Evolutionary conservation across 2,329 filamentous ascomycete species (phyloP), one percentile per base, ranked within the genome.

Genomic region (Ceratocystis papillata): DNA sequence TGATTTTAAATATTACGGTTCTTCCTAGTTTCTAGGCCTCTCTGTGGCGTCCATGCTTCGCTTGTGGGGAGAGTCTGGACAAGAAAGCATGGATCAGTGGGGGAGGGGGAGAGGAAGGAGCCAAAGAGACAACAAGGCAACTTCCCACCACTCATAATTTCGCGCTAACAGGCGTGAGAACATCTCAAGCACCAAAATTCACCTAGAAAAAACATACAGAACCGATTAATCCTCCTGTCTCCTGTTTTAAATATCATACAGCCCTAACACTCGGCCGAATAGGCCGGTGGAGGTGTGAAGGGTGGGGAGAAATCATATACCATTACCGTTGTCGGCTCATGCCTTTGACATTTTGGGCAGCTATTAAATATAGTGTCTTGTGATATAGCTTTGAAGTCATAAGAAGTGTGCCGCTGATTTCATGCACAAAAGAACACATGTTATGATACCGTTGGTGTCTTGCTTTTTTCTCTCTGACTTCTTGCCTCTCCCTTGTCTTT

Each of bases 71-170:
- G 28, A 37, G 28, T 59, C 55, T 59, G 28, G 55, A n/a, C 28
- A 59, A n/a, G 28, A 59, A 59, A 30, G 55, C 55, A 59, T 30
- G 22, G 55, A 59, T 59, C 53, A 59, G 55, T 28, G 28, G 55
- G 28, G 30, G 28, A 8, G 6, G 55, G 17, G 5, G n/a, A 20
- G 15, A 37, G 17, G 30, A 59, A 57, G 55, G 48, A 25, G 25
- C 15, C 48, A 53, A 15, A 41, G 48, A 53, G 48, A 53, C 48
- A 53, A 53, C 48, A 53, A 28, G 48, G 25, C 48, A 53, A 53
- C 48, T 28, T 25, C 48, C 22, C 20, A 53, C 22, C 22, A 28
- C 25, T 53, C 48, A 53, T 28, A 41, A 15, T 41, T 41, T 41
- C 10, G 12, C 37, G 37, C 12, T 41, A 41, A 41, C 10, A 12